Evolutionary conservation across 2,329 filamentous ascomycete genomes (phyloP), one percentile per base, ranked within the genome.

Genomic region (Plectosphaerella plurivora): DNA sequence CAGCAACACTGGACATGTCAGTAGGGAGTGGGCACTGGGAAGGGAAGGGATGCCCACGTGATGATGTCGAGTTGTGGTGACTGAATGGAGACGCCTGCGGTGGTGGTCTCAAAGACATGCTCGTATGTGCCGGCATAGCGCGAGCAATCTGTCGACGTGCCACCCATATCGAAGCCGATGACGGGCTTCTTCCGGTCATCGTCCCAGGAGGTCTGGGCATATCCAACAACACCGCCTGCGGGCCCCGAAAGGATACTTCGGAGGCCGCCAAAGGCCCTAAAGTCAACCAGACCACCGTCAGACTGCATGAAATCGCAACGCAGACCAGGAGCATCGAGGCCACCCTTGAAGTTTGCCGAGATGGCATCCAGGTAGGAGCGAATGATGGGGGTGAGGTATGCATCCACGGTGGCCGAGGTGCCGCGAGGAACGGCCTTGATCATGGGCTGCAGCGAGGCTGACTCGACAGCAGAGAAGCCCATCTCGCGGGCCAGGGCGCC

Each of bases 31-130:
- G 8, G 11, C 2, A 25, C 18, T 7, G 7, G 15, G 22, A n/a
- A 11, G 12, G 11, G 44, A 14, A 12, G 5, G 39, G 18, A n/a
- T 3, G n/a, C 44, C 7, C 24, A 28, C 1, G 87, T 90, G 64
- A 88, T 88, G 64, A 93, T 91, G 60, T 92, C 88, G 1, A 92
- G 77, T 63, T 92, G 88, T 0, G 89, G 88, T 1, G 84, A 87
- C 57, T 91, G 88, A 11, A 92, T 89, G 1, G 87, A 86, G 1
- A 92, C 83, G 12, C 88, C 89, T 0, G 89, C 88, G 0, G 87
- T 91, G 0, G 86, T 90, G 0, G 87, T 90, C 61, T 91, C 88
- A 55, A 91, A 90, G 0, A 73, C 64, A 46, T 74, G 70, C 25
- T 73, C 72, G 33, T 69, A 69, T 2, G 64, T 63, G 2, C 72